Evolutionary conservation across 1,284 basidiomycete species (phyloP), one percentile per base, ranked within the genome.

Genomic region (Leccinum ambiguum): DNA sequence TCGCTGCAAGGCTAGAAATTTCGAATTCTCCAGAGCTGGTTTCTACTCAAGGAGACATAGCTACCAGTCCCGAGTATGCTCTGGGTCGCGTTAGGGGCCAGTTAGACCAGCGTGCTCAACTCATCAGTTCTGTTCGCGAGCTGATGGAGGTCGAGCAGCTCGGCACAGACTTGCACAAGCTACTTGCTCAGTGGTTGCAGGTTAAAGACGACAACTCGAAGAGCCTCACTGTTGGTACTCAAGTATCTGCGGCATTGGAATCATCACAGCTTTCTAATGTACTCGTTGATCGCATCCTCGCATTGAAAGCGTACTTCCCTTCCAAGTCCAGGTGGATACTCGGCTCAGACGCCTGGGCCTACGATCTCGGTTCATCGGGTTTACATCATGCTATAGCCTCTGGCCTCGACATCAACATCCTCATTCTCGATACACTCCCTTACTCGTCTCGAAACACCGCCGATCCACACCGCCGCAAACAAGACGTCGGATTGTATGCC

Each of bases 341-440:
- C 70, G 96, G 97, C 26, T 97, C 94, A 60, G 97, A 99, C 76
- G 92, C 94, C 0, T 99, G 80, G 97, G 92, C 96, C 0, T 95
- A 97, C 75, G 97, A 98, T 78, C 87, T 98, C 60, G 97, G 96
- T 57, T 89, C 95, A n/a, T 96, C 95, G 3, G 97, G 96, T 68
- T 82, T 98, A 58, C 97, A 99, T 78, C 97, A 98, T 73, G 90
- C 91, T 70, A 92, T 98, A 65, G 89, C 96, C 23, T 97, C 94
- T 92, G 97, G 97, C 92, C 96, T 0, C 69, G 91, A 99, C 77
- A 83, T 98, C 79, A 99, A 99, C 81, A 23, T 23, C 23, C 23
- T 23, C 23, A 23, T 23, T 23, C 23, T 99, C 73, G 97, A 99
- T 79, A 96, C 92, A 18, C 81, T 92, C 13, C 94, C 97, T 2